Conservation (phyloP, 1,284 basidiomycete species). For the Rhodotorula sp. region DNA sequence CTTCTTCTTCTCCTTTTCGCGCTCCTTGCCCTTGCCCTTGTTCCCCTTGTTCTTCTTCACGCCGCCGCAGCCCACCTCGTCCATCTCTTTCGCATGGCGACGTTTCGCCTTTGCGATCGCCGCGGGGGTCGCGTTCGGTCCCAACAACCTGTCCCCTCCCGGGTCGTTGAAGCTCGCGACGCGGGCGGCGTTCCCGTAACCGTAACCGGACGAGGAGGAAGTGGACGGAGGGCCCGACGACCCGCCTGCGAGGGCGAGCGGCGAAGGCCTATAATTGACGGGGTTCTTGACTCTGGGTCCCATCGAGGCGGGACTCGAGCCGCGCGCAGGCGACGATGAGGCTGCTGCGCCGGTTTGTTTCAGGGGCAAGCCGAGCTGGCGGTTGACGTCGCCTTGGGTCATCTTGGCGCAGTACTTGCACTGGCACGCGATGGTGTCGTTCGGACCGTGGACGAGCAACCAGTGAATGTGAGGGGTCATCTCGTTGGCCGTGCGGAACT, state of each 20-base stretch:
- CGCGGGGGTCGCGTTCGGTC: not conserved
- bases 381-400: conserved; percentile 65
- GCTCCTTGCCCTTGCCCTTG: not conserved
- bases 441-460: conserved; percentile 61
- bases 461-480: conserved; percentile 76
- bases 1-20: not conserved
- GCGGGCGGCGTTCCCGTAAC: not conserved
- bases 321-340: not conserved
- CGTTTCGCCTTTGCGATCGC: not conserved
- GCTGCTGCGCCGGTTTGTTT: conserved; percentile 42
- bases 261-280: not conserved
- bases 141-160: conserved; percentile 3
- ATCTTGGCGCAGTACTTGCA: conserved; percentile 70
- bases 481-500: conserved; percentile 73
- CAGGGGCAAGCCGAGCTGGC: conserved; percentile 56
- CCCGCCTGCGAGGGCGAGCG: not conserved
- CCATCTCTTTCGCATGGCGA: not conserved
- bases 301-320: not conserved
- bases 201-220: not conserved
- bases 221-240: not conserved
- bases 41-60: not conserved
- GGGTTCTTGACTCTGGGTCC: not conserved
- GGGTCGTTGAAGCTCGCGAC: conserved; percentile 6
- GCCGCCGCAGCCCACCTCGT: not conserved
- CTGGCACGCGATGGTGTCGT: conserved; percentile 58